Percentiles rank a stretch among this genome's conserved stretches.
Conservation (phyloP, 495 filamentous ascomycete species). For the Talaromyces borbonicus region DNA sequence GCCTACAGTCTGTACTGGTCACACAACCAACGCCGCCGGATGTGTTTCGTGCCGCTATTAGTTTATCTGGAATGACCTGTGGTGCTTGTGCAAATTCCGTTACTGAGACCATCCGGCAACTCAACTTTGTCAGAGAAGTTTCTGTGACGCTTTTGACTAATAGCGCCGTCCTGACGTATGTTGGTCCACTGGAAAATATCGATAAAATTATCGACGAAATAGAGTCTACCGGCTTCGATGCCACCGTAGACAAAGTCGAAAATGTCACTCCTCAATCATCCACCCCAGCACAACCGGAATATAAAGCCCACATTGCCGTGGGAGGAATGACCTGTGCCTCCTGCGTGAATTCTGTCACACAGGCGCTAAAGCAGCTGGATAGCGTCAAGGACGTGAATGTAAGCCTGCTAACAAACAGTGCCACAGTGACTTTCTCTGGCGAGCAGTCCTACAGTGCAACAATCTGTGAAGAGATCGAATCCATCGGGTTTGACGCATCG, state of each 20-base stretch:
- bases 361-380: slow-evolving; percentile 23
- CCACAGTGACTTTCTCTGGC: slow-evolving; percentile 25
- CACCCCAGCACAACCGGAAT: slow-evolving; percentile 16
- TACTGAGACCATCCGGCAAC: slow-evolving; percentile 36
- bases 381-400: slow-evolving; percentile 33
- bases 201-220: slow-evolving; percentile 37
- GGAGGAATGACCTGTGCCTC: slow-evolving; percentile 43
- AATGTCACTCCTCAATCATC: slow-evolving; percentile 9
- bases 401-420: slow-evolving; percentile 37
- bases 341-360: slow-evolving; percentile 32
- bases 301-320: slow-evolving; percentile 26
- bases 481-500: slow-evolving; percentile 29
- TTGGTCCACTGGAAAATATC: slow-evolving; percentile 30
- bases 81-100: slow-evolving; percentile 49
- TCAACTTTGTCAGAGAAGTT: slow-evolving; percentile 43
- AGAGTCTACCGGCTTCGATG: slow-evolving; percentile 48
- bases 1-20: neutral
- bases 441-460: slow-evolving; percentile 16
- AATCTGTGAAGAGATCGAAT: slow-evolving; percentile 26
- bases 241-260: slow-evolving; percentile 34
- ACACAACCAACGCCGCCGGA: slow-evolving; percentile 6
- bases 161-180: slow-evolving; percentile 41
- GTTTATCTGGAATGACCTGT: slow-evolving; percentile 58
- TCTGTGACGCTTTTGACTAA: slow-evolving; percentile 51
- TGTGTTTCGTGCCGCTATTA: slow-evolving; percentile 35